Evolutionary conservation across 805 yeast genomes (phyloP).

Genomic region (Yarrowia sp.): DNA sequence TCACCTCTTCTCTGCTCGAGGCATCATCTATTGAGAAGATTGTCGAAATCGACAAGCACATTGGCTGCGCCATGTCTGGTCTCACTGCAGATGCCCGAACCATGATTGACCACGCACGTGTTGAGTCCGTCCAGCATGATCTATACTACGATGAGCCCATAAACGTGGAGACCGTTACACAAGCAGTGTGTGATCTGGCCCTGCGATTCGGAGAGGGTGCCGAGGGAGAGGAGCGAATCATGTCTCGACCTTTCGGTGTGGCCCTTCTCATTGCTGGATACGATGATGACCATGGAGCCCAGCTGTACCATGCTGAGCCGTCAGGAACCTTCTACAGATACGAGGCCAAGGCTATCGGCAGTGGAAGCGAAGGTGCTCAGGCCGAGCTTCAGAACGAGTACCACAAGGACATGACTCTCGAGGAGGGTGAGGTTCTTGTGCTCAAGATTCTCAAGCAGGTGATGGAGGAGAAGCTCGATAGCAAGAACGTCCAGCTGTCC

Average conservation of each 20-base stretch:
- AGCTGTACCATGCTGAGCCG: constrained; percentile 96
- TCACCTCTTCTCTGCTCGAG: constrained; percentile 87
- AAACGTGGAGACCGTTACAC: constrained; percentile 90
- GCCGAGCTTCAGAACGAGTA: constrained; percentile 95
- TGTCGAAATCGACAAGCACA: constrained; percentile 87
- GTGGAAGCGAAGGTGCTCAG: constrained; percentile 99
- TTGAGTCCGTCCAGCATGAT: constrained; percentile 74
- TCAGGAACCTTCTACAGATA: constrained; percentile 97
- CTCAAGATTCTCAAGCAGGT: constrained; percentile 92
- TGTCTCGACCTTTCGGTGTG: constrained; percentile 99
- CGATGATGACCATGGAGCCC: constrained; percentile 89
- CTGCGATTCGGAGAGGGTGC: constrained; percentile 97
- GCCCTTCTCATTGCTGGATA: constrained; percentile 93
- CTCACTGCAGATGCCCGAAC: constrained; percentile 98
- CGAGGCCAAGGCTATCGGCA: constrained; percentile 98
- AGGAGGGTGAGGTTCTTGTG: constrained; percentile 88
- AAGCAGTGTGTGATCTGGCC: constrained; percentile 95
- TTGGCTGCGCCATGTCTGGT: constrained; percentile 99
- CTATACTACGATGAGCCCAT: constrained; percentile 90
- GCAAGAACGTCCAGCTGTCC: constrained; percentile 92
- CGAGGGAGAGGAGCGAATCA: constrained; percentile 86
- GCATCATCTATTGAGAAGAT: constrained; percentile 93
- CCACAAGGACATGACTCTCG: constrained; percentile 79
- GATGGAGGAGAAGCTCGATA: constrained; percentile 97
- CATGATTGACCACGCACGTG: constrained; percentile 98